These are phyloP conservation scores for Chaetomium tenue DNA, from an alignment of 495 filamentous ascomycete genomes.

Conservation along the genomic window DNA sequence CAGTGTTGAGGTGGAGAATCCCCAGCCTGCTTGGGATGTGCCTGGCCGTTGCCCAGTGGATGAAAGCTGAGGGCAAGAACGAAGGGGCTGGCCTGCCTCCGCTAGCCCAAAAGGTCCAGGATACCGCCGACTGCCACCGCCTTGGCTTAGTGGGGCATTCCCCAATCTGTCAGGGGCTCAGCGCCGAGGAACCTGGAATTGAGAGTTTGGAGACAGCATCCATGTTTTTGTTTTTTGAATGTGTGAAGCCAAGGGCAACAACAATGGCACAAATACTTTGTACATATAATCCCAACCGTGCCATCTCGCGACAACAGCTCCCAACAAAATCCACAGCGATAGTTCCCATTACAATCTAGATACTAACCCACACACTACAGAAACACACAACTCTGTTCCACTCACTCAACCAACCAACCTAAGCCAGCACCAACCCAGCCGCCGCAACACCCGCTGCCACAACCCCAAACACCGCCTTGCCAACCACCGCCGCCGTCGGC, in stretches of 20 bases:
- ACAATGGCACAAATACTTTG: neutral
- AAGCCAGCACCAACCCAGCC: neutral
- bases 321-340: neutral
- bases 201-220: neutral
- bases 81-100: constrained; percentile 33
- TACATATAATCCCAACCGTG: no score
- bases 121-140: constrained; percentile 26
- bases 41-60: constrained; percentile 35
- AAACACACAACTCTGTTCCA: neutral
- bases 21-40: constrained; percentile 7
- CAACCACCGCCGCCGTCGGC: neutral
- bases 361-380: neutral
- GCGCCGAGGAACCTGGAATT: neutral
- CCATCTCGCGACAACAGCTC: neutral
- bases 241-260: neutral
- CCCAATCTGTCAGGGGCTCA: neutral
- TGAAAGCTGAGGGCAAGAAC: constrained; percentile 24
- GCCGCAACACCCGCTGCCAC: neutral
- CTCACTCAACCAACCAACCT: neutral
- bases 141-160: neutral
- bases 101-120: constrained; percentile 17
- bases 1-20: constrained; percentile 10
- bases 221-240: no score
- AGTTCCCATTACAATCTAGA: neutral
- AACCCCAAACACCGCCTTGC: neutral